These are phyloP conservation scores for Begonia loranthoides DNA, from an alignment of 306 rosid genomes.

Conservation along the genomic window DNA sequence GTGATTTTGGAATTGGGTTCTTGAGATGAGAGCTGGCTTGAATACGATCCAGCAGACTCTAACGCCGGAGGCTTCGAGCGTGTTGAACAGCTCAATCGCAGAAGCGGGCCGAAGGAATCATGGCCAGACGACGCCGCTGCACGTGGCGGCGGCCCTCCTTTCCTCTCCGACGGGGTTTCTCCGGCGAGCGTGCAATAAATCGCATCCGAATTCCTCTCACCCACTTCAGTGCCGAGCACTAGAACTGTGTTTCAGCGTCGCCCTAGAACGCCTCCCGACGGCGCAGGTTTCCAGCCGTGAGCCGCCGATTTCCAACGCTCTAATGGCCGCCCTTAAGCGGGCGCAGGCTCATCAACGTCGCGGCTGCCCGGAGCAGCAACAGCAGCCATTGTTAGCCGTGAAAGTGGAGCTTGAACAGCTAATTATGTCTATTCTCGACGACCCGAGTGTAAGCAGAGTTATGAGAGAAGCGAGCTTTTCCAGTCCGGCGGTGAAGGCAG, in stretches of 20 bases:
- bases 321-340: slow-evolving; percentile 88
- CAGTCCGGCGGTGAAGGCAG: slow-evolving; percentile 75
- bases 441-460: slow-evolving; percentile 89
- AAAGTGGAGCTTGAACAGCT: slow-evolving; percentile 93
- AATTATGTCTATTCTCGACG: slow-evolving; percentile 86
- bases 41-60: slow-evolving; percentile 94
- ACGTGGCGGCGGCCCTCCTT: slow-evolving; percentile 75
- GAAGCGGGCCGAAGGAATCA: slow-evolving; percentile 93
- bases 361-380: slow-evolving; percentile 92
- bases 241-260: slow-evolving; percentile 94
- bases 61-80: slow-evolving; percentile 87
- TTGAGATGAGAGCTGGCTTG: slow-evolving; percentile 89
- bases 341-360: slow-evolving; percentile 98
- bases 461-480: slow-evolving; percentile 96
- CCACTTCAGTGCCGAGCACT: slow-evolving; percentile 96
- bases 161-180: slow-evolving; percentile 74
- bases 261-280: slow-evolving; percentile 75
- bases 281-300: slow-evolving; percentile 54
- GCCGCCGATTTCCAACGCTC: slow-evolving; percentile 85
- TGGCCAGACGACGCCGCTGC: slow-evolving; percentile 96
- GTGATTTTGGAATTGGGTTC: not conserved
- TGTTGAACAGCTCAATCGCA: slow-evolving; percentile 75
- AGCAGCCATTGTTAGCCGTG: slow-evolving; percentile 85
- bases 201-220: slow-evolving; percentile 90
- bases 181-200: slow-evolving; percentile 89